A percentile compares a stretch with the other conserved stretches of the same genome.
Conservation (phyloP, 495 filamentous ascomycete species). For the Aspergillus heteromorphus region DNA sequence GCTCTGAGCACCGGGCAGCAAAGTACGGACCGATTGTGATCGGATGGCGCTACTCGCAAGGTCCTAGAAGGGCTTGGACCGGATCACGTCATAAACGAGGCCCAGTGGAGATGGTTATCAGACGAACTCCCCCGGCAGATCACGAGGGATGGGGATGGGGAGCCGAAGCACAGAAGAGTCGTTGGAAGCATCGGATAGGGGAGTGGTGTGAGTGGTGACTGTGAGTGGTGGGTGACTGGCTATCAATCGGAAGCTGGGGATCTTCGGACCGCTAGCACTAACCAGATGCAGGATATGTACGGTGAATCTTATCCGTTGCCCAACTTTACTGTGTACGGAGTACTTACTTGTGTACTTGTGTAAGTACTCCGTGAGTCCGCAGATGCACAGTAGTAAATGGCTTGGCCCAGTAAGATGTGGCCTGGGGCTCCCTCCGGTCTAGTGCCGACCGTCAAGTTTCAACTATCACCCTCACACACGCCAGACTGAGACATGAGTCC, state of each 20-base stretch:
- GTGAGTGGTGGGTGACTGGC: not conserved
- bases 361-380: no score
- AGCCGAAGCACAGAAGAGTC: no score
- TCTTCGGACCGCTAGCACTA: constrained; percentile 14
- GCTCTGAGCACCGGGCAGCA: not conserved
- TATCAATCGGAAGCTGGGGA: constrained; percentile 7
- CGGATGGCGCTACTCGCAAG: not conserved
- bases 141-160: no score
- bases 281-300: constrained; percentile 18
- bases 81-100: not conserved
- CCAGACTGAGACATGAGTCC: not conserved
- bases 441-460: no score
- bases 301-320: not conserved
- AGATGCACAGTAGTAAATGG: no score
- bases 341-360: no score
- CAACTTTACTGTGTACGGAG: not conserved
- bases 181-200: not conserved
- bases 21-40: not conserved
- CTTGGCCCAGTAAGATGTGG: constrained; percentile 4
- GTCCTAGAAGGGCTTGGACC: not conserved
- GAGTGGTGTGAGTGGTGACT: not conserved
- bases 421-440: not conserved
- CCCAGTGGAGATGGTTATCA: not conserved
- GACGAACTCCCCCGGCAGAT: no score
- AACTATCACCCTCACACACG: no score